Evolutionary conservation across 495 filamentous ascomycete species (phyloP).

Genomic region (Tirmania nivea): DNA sequence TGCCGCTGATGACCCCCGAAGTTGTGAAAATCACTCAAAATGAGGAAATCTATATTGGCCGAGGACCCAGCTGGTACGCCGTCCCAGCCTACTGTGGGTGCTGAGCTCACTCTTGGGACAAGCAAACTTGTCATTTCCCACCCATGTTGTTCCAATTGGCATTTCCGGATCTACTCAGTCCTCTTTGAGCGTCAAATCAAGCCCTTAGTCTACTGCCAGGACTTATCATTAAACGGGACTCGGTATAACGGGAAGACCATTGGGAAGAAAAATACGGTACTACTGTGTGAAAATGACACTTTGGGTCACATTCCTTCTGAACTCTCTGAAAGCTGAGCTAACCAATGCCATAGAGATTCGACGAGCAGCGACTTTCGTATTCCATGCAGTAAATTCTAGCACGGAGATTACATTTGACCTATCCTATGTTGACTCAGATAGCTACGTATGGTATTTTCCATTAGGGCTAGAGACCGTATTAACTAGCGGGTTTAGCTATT

Average conservation of each 20-base stretch:
- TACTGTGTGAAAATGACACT: constrained; percentile 28
- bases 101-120: not conserved
- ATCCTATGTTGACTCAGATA: constrained; percentile 5
- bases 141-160: constrained; percentile 19
- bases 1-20: not conserved
- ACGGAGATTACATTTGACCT: not conserved
- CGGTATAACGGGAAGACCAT: constrained; percentile 25
- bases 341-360: constrained; percentile 2
- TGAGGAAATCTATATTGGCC: not conserved
- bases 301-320: constrained; percentile 11
- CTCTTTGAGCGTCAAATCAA: constrained; percentile 25
- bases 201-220: constrained; percentile 32
- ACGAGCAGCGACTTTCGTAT: constrained; percentile 5
- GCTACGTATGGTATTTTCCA: not conserved
- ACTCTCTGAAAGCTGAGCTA: not conserved
- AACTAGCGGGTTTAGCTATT: constrained; percentile 15
- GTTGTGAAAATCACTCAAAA: not conserved
- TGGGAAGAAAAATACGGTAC: constrained; percentile 21
- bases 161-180: constrained; percentile 30
- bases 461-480: not conserved
- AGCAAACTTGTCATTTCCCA: not conserved
- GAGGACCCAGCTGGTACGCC: not conserved
- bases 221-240: constrained; percentile 28
- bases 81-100: not conserved
- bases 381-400: constrained; percentile 1